These are phyloP conservation scores for Mucor sp. DNA, from an alignment of 371 early-diverging fungal species.

Conservation along the genomic window DNA sequence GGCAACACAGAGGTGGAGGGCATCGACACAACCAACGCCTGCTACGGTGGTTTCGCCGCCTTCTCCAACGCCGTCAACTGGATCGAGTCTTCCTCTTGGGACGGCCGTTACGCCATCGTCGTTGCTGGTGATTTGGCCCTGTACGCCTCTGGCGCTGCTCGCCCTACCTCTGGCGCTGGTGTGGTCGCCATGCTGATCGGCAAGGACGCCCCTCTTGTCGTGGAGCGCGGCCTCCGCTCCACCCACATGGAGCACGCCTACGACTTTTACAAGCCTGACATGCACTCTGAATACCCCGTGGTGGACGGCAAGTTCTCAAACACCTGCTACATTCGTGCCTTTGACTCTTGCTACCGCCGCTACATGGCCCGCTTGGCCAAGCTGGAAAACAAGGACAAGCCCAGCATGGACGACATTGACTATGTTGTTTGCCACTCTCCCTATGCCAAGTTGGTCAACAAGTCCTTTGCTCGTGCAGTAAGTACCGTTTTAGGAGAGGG, in stretches of 20 bases:
- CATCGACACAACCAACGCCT: constrained; percentile 97
- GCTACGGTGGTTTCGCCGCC: constrained; percentile 98
- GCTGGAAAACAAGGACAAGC: constrained; percentile 49
- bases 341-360: constrained; percentile 85
- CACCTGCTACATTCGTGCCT: constrained; percentile 89
- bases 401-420: constrained; percentile 74
- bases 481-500: constrained; percentile 10
- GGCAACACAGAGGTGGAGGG: constrained; percentile 96
- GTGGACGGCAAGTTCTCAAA: constrained; percentile 95
- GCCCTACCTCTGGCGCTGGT: constrained; percentile 97
- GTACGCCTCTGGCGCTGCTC: constrained; percentile 89
- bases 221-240: constrained; percentile 88
- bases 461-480: constrained; percentile 85
- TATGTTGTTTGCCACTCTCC: constrained; percentile 94
- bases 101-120: constrained; percentile 90
- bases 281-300: constrained; percentile 93
- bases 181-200: constrained; percentile 95
- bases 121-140: constrained; percentile 98
- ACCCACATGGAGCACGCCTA: constrained; percentile 97
- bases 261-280: constrained; percentile 98
- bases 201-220: constrained; percentile 91
- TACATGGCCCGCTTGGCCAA: constrained; percentile 78
- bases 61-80: constrained; percentile 97
- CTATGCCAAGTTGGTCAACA: constrained; percentile 95
- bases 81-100: constrained; percentile 93